Conservation (phyloP, 805 yeast genomes). For the Candida mattraensis region DNA sequence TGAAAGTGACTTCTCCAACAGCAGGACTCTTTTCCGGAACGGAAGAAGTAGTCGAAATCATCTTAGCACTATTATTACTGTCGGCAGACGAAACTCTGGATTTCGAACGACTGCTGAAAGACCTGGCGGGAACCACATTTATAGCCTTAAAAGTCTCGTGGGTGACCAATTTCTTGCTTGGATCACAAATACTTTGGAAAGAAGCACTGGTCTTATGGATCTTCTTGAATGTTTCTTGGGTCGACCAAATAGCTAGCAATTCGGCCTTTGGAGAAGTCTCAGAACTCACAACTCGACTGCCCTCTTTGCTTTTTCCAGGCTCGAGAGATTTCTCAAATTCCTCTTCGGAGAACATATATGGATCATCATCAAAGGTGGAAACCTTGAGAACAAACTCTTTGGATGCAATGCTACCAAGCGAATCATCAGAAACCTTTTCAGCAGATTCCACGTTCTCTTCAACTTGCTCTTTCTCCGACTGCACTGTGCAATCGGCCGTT, state of each 20-base stretch:
- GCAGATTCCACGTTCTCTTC: not conserved
- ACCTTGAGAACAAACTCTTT: constrained; percentile 27
- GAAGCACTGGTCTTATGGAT: constrained; percentile 16
- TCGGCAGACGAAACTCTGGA: constrained; percentile 1
- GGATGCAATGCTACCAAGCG: constrained; percentile 22
- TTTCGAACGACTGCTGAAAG: constrained; percentile 2
- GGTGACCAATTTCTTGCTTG: constrained; percentile 22
- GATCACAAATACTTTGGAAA: constrained; percentile 32
- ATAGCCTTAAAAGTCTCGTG: constrained; percentile 25
- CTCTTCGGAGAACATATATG: constrained; percentile 42
- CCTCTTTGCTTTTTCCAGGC: constrained; percentile 19
- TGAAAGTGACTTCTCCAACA: no score
- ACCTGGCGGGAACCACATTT: constrained; percentile 9
- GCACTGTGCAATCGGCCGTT: constrained; percentile 12
- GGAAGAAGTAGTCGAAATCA: no score
- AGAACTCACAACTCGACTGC: constrained; percentile 20
- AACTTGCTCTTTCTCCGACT: constrained; percentile 5
- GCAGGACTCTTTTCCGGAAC: no score
- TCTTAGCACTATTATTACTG: constrained; percentile 1
- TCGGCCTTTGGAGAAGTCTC: constrained; percentile 31
- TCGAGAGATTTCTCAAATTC: constrained; percentile 34
- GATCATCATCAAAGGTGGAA: constrained; percentile 43
- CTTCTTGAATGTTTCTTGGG: constrained; percentile 29
- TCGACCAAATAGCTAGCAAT: constrained; percentile 35
- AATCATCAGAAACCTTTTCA: constrained; percentile 22